Evolutionary conservation across 148 eudicot genomes (phyloP), one percentile per base, ranked within the genome.

Genomic region (Silene uniflora): DNA sequence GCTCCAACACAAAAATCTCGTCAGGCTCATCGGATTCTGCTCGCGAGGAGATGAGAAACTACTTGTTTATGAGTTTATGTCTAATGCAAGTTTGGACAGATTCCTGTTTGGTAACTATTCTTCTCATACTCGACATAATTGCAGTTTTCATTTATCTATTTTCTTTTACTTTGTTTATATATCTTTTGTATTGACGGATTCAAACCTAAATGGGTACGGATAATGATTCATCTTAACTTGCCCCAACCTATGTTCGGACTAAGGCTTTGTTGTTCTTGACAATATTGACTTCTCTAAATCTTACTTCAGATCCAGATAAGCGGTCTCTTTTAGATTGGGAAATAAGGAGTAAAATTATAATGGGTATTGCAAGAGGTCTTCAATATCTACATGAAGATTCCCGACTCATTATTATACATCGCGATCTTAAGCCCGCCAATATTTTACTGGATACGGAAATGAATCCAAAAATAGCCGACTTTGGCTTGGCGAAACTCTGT

Each of bases 401-500:
- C n/a, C n/a, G n/a, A n/a, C n/a, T n/a, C n/a, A n/a, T n/a, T n/a
- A n/a, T n/a, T n/a, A n/a, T n/a, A n/a, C n/a, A n/a, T n/a, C n/a
- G n/a, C n/a, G n/a, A n/a, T n/a, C n/a, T n/a, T n/a, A n/a, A n/a
- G n/a, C n/a, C n/a, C n/a, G n/a, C 1, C 13, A 62, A 62, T 24
- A 79, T 90, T 54, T 85, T 59, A 23, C 10, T 62, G 32, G 29
- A 62, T 3, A 23, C 3, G 65, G 65, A 62, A 62, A 62, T 62
- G 32, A 67, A 69, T 23, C 80, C 90, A 9, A 90, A 90, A 82
- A 88, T 90, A 69, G 86, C 92, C 6, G 94, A 92, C 78, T 92
- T 92, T 67, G 94, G 94, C 21, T 84, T 84, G 39, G 92, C 87
- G 63, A 62, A 89, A 62, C 65, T 62, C 2, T 62, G 21, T 23